Percentiles rank a stretch among this genome's conserved stretches.
These are phyloP conservation scores for Kazachstania sp. DNA, from an alignment of 1,139 yeast species.

Conservation along the genomic window DNA sequence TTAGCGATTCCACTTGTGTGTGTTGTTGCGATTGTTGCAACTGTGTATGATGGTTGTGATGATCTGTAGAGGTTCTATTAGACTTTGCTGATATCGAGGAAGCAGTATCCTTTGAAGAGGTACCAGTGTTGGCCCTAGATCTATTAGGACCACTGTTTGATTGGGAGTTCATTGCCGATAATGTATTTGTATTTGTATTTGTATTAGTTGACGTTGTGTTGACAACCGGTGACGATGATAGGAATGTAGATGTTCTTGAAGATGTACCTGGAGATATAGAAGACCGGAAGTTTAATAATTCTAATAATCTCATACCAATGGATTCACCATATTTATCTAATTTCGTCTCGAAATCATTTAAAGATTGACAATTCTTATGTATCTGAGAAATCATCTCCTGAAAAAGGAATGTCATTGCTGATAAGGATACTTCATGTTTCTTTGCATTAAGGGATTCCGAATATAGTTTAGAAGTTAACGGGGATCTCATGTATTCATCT, in stretches of 20 bases:
- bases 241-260: conserved; percentile 14
- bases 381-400: conserved; percentile 25
- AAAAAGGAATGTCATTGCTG: conserved; percentile 28
- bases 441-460: conserved; percentile 21
- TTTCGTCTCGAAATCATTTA: conserved; percentile 53
- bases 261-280: conserved; percentile 19
- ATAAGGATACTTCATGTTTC: conserved; percentile 31
- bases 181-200: not conserved
- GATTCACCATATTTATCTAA: conserved; percentile 71
- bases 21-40: too few species aligned
- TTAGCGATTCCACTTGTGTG: conserved; percentile 14
- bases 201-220: not conserved
- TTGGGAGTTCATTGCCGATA: not conserved
- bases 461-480: conserved; percentile 12
- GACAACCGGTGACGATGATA: conserved; percentile 5
- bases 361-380: conserved; percentile 21
- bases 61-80: not conserved
- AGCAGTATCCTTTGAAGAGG: conserved; percentile 11
- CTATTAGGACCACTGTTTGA: not conserved
- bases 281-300: conserved; percentile 50
- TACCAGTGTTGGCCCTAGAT: conserved; percentile 37
- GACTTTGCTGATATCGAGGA: not conserved
- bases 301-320: conserved; percentile 53
- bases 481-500: conserved; percentile 3
- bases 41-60: conserved; percentile 2